These are phyloP conservation scores for Acanthamoeba royreba DNA, from an alignment of 208 protist genomes.

Conservation along the genomic window DNA sequence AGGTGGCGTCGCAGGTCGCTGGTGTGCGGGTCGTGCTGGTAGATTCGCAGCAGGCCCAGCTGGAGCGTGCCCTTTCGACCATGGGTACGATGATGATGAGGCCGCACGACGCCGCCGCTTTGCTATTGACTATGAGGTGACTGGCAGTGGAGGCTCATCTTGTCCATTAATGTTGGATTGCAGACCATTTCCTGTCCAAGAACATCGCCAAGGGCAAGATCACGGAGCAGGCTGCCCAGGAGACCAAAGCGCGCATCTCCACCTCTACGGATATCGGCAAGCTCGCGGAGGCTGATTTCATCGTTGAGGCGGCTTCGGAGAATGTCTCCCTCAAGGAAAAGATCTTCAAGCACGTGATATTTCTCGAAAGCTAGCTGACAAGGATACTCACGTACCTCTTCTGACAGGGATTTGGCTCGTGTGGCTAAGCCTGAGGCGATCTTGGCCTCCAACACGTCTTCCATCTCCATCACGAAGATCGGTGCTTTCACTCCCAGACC, in stretches of 20 bases:
- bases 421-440: slow-evolving; percentile 61
- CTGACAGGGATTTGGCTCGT: not conserved
- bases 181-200: slow-evolving; percentile 47
- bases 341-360: too few species aligned
- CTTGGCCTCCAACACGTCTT: slow-evolving; percentile 82
- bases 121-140: too few species aligned
- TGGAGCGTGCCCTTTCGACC: slow-evolving; percentile 56
- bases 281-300: slow-evolving; percentile 67
- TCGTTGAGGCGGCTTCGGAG: slow-evolving; percentile 82
- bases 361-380: too few species aligned
- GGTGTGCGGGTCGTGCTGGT: slow-evolving; percentile 62
- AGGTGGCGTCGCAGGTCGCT: slow-evolving; percentile 62
- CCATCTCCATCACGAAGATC: slow-evolving; percentile 84
- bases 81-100: slow-evolving; percentile 44
- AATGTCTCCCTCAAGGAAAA: slow-evolving; percentile 73
- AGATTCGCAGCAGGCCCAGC: slow-evolving; percentile 44
- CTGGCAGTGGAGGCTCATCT: not conserved
- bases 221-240: slow-evolving; percentile 32
- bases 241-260: slow-evolving; percentile 51
- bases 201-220: slow-evolving; percentile 65
- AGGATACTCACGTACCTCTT: too few species aligned
- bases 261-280: slow-evolving; percentile 49
- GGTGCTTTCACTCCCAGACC: slow-evolving; percentile 56
- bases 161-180: not conserved
- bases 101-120: too few species aligned